phyloP scores from a whole-genome alignment of 805 yeast species.

The Nakazawaea sp. region DNA sequence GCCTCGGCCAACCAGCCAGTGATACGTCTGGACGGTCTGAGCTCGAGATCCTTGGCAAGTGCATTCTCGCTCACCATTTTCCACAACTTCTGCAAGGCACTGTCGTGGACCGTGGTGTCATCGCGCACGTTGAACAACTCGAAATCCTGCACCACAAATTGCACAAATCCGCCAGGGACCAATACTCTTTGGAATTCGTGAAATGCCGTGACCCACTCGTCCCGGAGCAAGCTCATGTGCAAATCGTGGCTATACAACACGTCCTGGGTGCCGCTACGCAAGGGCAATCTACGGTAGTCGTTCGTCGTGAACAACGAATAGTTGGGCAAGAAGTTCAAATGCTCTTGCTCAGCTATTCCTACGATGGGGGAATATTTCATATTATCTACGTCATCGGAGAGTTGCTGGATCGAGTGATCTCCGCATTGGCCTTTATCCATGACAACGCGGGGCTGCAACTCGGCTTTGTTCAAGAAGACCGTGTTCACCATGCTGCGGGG shows the following conservation, averaged over 20 bases:
- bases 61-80: not conserved
- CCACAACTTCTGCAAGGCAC: constrained; percentile 2
- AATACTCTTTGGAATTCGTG: constrained; percentile 23
- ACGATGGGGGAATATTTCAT: not conserved
- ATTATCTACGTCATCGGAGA: constrained; percentile 1
- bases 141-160: constrained; percentile 22
- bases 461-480: constrained; percentile 4
- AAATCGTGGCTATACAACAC: constrained; percentile 23
- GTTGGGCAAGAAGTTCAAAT: constrained; percentile 11
- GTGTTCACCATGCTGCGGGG: constrained; percentile 4
- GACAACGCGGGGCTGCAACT: not conserved
- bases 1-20: not conserved
- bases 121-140: constrained; percentile 5
- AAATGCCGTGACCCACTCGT: constrained; percentile 16
- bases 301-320: constrained; percentile 26
- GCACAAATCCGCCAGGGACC: constrained; percentile 23
- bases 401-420: not conserved
- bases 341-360: not conserved
- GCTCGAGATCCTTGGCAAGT: not conserved
- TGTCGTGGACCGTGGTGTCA: not conserved
- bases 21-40: constrained; percentile 2
- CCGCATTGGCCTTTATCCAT: constrained; percentile 1
- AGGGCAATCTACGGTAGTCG: constrained; percentile 19
- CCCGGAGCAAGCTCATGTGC: constrained; percentile 13
- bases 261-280: constrained; percentile 20